Evolutionary conservation across 2,329 filamentous ascomycete species (phyloP).

Genomic region (Plectosphaerella sp.): DNA sequence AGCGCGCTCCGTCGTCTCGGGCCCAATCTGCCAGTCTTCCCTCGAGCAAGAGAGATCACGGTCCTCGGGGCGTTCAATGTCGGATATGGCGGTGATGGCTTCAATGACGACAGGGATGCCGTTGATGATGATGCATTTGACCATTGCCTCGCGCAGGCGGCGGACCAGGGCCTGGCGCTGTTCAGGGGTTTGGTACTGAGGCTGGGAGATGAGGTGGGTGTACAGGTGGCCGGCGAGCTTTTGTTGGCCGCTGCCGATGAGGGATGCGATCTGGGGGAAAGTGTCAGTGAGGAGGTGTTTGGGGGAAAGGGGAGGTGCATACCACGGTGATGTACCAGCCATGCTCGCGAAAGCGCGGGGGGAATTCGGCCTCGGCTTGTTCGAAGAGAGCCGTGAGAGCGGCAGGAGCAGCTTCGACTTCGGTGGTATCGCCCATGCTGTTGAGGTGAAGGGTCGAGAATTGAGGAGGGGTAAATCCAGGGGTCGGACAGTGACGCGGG

Average conservation of each 20-base stretch:
- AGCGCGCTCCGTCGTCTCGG: slow-evolving; percentile 47
- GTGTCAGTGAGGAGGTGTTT: slow-evolving; percentile 9
- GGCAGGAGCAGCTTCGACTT: too few relatives aligned
- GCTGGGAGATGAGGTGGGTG: slow-evolving; percentile 45
- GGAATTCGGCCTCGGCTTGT: neutral
- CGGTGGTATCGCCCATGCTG: too few relatives aligned
- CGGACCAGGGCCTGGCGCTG: slow-evolving; percentile 43
- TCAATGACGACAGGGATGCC: slow-evolving; percentile 61
- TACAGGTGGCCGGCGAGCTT: slow-evolving; percentile 50
- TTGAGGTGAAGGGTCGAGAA: too few relatives aligned
- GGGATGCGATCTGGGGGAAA: slow-evolving; percentile 7
- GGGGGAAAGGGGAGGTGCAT: neutral
- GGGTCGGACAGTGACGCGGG: too few relatives aligned
- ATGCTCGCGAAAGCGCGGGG: neutral
- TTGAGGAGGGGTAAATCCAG: too few relatives aligned
- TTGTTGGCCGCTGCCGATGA: slow-evolving; percentile 22
- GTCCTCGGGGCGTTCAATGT: slow-evolving; percentile 47
- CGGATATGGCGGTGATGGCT: slow-evolving; percentile 49
- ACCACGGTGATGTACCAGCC: slow-evolving; percentile 7
- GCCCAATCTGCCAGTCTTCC: slow-evolving; percentile 53
- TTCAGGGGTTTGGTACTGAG: slow-evolving; percentile 34
- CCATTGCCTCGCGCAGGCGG: slow-evolving; percentile 50
- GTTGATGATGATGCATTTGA: slow-evolving; percentile 54
- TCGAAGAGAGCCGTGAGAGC: neutral
- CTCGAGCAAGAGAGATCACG: slow-evolving; percentile 50